phyloP scores from a whole-genome alignment of 2,329 filamentous ascomycete genomes.

The Hirsutella rhossiliensis region DNA sequence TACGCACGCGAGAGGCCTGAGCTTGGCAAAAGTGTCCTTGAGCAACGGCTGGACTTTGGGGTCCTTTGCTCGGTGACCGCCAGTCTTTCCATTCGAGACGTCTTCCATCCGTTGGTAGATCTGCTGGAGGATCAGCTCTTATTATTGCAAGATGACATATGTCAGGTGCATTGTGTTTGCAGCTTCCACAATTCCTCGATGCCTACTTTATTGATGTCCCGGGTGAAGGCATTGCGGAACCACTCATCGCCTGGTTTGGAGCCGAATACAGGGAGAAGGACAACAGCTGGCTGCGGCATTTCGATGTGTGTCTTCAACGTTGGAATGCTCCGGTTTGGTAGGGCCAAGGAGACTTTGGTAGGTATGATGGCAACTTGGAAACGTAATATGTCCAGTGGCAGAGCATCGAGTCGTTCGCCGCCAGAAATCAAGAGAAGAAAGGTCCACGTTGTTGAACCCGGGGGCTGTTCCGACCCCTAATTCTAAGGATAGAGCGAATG shows the following conservation, averaged over 20 bases:
- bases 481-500: too few relatives aligned
- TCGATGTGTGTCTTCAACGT: neutral
- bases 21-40: neutral
- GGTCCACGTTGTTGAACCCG: too few relatives aligned
- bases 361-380: too few relatives aligned
- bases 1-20: neutral
- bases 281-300: neutral
- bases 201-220: neutral
- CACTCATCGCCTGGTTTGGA: neutral
- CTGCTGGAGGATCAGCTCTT: neutral
- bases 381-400: too few relatives aligned
- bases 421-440: too few relatives aligned
- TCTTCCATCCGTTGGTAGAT: neutral
- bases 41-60: neutral
- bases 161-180: neutral
- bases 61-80: neutral
- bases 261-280: neutral
- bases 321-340: too few relatives aligned
- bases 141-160: neutral
- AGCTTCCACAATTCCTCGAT: neutral
- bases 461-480: too few relatives aligned
- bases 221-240: neutral
- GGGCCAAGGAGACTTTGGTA: too few relatives aligned
- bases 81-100: neutral
- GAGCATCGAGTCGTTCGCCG: too few relatives aligned